A percentile compares a stretch with the other conserved stretches of the same genome.
Evolutionary conservation across 2,329 filamentous ascomycete species (phyloP).

Genomic region (Lasiodiplodia gonubiensis): DNA sequence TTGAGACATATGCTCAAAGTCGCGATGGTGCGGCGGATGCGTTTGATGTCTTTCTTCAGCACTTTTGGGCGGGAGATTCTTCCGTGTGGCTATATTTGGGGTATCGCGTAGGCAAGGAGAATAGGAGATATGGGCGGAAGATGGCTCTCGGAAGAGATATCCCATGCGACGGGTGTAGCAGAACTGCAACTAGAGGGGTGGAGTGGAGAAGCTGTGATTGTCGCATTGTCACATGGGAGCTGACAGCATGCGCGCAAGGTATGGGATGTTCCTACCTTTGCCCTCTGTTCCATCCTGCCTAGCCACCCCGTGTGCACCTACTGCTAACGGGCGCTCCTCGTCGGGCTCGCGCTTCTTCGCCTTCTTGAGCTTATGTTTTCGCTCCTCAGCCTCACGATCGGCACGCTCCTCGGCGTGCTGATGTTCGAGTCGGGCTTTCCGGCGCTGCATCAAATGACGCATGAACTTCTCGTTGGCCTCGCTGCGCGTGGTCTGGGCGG

Average conservation of each 20-base stretch:
- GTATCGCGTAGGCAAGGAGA: neutral
- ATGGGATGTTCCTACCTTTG: conserved; percentile 54
- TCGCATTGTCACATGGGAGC: neutral
- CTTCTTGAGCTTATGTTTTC: conserved; percentile 55
- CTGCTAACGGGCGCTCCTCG: conserved; percentile 64
- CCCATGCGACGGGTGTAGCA: neutral
- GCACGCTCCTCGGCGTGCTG: conserved; percentile 57
- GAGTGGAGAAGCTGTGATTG: neutral
- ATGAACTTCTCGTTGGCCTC: conserved; percentile 75
- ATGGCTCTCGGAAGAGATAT: neutral
- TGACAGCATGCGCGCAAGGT: neutral
- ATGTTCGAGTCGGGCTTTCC: conserved; percentile 66
- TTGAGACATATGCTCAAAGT: no score
- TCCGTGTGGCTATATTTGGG: neutral
- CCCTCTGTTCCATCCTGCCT: conserved; percentile 68
- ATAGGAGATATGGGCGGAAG: neutral
- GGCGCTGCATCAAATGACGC: conserved; percentile 69
- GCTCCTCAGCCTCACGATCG: conserved; percentile 57
- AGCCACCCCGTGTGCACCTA: conserved; percentile 67
- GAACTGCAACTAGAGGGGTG: neutral
- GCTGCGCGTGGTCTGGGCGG: conserved; percentile 58
- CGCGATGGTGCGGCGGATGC: neutral
- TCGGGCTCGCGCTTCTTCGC: conserved; percentile 80
- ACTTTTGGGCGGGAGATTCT: neutral
- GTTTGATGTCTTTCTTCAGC: neutral